Evolutionary conservation across 2,329 filamentous ascomycete genomes (phyloP), one percentile per base, ranked within the genome.

Genomic region (Pestalotiopsis sp.): DNA sequence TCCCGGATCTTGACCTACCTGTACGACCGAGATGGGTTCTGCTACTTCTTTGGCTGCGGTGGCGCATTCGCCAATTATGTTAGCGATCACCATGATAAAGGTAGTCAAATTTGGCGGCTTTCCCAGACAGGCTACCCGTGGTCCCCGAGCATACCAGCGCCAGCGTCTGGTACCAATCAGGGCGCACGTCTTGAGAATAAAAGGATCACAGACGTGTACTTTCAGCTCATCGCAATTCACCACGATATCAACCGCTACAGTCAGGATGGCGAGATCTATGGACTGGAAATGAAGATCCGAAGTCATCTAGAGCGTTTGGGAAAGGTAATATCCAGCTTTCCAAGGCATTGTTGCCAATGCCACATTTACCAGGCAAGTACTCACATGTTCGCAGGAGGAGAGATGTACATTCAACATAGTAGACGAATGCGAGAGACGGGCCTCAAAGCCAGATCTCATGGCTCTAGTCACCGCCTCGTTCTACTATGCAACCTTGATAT

Each of bases 41-140:
- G 60, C 60, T 63, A 41, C n/a, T 63, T 63, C n/a, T 63, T 63
- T 41, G 60, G 60, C 36, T 63, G 60, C 31, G 60, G 60, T 23
- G 60, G 60, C n/a, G 60, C 60, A 11, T 41, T 63, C 27, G 60
- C 60, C 17, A 41, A n/a, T 36, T 63, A 63, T 23, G 36, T 63
- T 23, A 63, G 31, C 14, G 31, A 20, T 23, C 14, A 63, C 36
- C 38, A 39, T 11, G 60, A 38, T 17, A 41, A 38, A 38, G 17
- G 60, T 12, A 23, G 20, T 14, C 31, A 13, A 14, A 41, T 63
- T 25, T 63, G 60, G 60, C 60, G 60, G 60, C 36, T 38, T 12
- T 63, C 60, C n/a, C 60, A 41, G 38, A 41, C 23, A 13, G 38
- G 31, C 14, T 63, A 27, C n/a, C 36, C 60, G n/a, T 20, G 36